Evolutionary conservation across 768 basidiomycete genomes (phyloP), one percentile per base, ranked within the genome.

Genomic region (Lentinula sp.): DNA sequence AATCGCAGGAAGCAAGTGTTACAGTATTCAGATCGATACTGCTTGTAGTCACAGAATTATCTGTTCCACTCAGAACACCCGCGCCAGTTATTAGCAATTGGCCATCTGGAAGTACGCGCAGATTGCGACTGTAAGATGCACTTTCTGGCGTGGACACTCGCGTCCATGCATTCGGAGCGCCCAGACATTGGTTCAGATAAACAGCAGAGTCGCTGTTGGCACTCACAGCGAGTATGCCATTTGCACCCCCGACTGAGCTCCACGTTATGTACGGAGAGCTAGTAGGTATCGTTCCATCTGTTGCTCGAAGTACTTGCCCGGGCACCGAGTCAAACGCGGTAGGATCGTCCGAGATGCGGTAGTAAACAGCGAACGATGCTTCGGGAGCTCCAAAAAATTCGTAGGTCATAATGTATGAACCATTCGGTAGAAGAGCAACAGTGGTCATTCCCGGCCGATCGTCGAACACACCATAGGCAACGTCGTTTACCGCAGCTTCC

Each of bases 381-480:
- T 63, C 62, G 5, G 61, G 61, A 16, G 63, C 56, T 45, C 60
- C 60, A 35, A 56, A 57, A 53, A 62, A 66, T 42, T 68, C 67
- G 43, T 66, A 68, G 12, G 67, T 63, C 45, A 65, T 45, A 23
- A 68, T 66, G 49, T 48, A 68, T 39, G 60, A 56, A 9, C 65
- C 64, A 45, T 66, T 68, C 13, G 65, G 64, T 2, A 68, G 51
- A 15, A 42, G 42, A 2, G 67, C 62, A 18, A 68, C 61, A 18
- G 61, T 65, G 37, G 64, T 61, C 67, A 68, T 68, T 6, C 67
- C 67, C 10, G 67, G 67, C 20, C 67, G 65, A 23, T 54, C 60
- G 50, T 60, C 45, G 57, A 61, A 68, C 10, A 59, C 60, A 15
- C 58, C 50, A 36, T 63, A 43, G 2, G 63, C 64, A 28, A 64